These are phyloP conservation scores for Chaetoceros muelleri DNA, from an alignment of 108 stramenopile genomes.

Conservation along the genomic window DNA sequence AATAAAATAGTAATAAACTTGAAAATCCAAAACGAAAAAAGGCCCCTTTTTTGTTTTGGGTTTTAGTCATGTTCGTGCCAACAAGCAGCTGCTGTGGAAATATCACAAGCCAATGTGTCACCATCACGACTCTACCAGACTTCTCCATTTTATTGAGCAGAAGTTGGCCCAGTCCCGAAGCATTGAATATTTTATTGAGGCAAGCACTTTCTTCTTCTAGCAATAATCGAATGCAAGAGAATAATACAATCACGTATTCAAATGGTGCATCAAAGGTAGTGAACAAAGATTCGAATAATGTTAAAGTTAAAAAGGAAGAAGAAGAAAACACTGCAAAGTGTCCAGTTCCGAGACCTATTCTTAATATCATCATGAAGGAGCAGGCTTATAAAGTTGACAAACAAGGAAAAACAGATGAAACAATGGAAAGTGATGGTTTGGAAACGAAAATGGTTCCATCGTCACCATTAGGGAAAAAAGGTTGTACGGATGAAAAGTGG, in stretches of 20 bases:
- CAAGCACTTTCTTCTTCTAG: slow-evolving; percentile 32
- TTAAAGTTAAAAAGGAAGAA: too few species aligned
- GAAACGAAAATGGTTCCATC: slow-evolving; percentile 8
- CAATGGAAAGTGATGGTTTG: background rate
- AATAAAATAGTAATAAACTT: too few species aligned
- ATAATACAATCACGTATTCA: background rate
- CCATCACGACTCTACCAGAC: slow-evolving; percentile 51
- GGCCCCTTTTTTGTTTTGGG: too few species aligned
- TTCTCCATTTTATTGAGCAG: slow-evolving; percentile 44
- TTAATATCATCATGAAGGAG: slow-evolving; percentile 57
- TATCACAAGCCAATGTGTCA: slow-evolving; percentile 70
- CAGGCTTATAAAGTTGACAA: too few species aligned
- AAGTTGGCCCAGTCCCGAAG: slow-evolving; percentile 79
- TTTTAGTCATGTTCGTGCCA: too few species aligned
- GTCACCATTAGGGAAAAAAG: slow-evolving; percentile 11
- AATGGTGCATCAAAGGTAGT: too few species aligned
- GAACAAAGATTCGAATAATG: slow-evolving; percentile 1
- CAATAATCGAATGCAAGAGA: background rate
- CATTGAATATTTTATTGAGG: slow-evolving; percentile 63
- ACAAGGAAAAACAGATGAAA: background rate
- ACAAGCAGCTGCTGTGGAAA: too few species aligned
- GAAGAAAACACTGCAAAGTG: slow-evolving; percentile 40
- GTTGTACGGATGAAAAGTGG: slow-evolving; percentile 51
- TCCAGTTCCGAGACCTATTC: slow-evolving; percentile 76
- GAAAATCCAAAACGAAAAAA: too few species aligned